phyloP scores from a whole-genome alignment of 805 yeast species.

The Candida succiphila region DNA sequence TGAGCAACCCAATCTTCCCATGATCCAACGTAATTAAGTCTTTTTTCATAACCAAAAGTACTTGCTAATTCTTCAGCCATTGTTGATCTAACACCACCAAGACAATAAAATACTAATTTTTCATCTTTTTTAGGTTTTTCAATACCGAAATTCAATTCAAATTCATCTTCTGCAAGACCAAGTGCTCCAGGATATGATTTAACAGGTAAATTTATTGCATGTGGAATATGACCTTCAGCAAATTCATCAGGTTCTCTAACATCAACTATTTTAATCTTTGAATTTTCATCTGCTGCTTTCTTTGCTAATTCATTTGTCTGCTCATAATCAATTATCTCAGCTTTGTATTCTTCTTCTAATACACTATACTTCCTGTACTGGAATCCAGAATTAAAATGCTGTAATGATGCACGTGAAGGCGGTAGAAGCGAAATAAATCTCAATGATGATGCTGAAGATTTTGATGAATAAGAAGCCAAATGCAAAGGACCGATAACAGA shows the following conservation, averaged over 20 bases:
- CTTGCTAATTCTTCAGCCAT: conserved; percentile 88
- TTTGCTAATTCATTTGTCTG: conserved; percentile 30
- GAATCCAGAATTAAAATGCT: neutral
- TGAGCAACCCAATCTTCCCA: conserved; percentile 71
- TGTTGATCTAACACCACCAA: conserved; percentile 84
- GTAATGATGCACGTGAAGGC: too few species aligned
- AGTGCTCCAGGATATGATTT: conserved; percentile 90
- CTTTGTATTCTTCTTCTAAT: conserved; percentile 20
- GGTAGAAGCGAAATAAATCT: too few species aligned
- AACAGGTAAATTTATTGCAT: conserved; percentile 79
- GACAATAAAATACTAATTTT: conserved; percentile 81
- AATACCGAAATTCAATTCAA: conserved; percentile 72
- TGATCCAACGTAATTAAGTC: conserved; percentile 84
- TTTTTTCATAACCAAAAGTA: conserved; percentile 75
- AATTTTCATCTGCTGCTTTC: conserved; percentile 16
- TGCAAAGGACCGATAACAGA: too few species aligned
- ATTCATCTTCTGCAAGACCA: conserved; percentile 69
- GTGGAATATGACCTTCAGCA: conserved; percentile 68
- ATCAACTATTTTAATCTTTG: conserved; percentile 59
- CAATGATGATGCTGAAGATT: too few species aligned
- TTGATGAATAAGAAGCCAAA: too few species aligned
- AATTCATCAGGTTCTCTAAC: conserved; percentile 86
- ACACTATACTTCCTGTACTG: conserved; percentile 13
- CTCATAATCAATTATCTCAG: conserved; percentile 19
- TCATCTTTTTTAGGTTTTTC: conserved; percentile 64